Evolutionary conservation across 345 rosid species (phyloP).

Genomic region (Eucalyptus polyanthemos): DNA sequence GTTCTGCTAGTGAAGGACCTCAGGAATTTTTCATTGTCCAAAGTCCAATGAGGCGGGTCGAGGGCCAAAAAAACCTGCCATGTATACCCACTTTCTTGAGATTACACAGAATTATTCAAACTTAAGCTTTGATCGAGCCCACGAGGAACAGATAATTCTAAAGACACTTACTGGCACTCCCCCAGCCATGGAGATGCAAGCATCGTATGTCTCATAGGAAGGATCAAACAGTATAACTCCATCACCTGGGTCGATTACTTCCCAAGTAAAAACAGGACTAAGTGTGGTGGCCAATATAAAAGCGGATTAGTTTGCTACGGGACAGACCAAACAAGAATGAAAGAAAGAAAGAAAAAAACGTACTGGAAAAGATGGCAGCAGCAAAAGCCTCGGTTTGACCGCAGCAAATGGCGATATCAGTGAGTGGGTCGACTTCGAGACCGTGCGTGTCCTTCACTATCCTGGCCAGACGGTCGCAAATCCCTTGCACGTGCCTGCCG

Average conservation of each 20-base stretch:
- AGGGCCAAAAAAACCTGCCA: conserved; percentile 44
- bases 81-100: not conserved
- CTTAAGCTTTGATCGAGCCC: not conserved
- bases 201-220: conserved; percentile 37
- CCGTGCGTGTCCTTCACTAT: conserved; percentile 21
- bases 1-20: conserved; percentile 30
- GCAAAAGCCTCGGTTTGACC: conserved; percentile 72
- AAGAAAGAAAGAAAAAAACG: not conserved
- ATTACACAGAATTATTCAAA: not conserved
- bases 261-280: not conserved
- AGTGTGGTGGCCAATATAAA: not conserved
- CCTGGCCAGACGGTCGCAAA: conserved; percentile 32
- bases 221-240: conserved; percentile 53
- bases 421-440: conserved; percentile 33
- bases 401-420: conserved; percentile 47
- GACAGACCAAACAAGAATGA: not conserved
- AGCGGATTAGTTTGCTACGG: not conserved
- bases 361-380: conserved; percentile 34
- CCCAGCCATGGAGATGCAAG: conserved; percentile 37
- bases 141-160: not conserved
- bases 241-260: conserved; percentile 24
- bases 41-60: conserved; percentile 41
- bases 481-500: conserved; percentile 50
- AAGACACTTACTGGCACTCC: conserved; percentile 34
- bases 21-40: conserved; percentile 27